phyloP scores from a whole-genome alignment of 2,329 filamentous ascomycete species.

The Monosporascus sp. region DNA sequence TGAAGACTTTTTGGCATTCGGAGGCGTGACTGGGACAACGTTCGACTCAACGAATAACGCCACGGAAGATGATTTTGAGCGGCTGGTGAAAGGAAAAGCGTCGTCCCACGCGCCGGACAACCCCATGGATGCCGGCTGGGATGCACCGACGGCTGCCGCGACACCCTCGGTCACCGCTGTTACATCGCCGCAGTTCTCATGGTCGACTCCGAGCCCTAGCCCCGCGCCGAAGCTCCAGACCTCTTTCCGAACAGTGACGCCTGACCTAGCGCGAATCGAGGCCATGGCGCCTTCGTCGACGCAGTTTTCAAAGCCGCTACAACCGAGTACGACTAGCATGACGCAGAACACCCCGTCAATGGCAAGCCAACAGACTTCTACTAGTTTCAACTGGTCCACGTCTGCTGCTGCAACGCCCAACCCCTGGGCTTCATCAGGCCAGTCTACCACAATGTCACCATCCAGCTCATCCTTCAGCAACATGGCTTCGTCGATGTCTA shows the following conservation, averaged over 20 bases:
- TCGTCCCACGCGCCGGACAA: constrained; percentile 28
- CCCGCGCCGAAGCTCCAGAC: constrained; percentile 31
- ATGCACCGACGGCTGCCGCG: constrained; percentile 26
- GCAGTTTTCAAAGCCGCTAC: constrained; percentile 58
- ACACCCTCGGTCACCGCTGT: constrained; percentile 27
- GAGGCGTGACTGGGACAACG: constrained; percentile 56
- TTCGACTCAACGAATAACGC: constrained; percentile 48
- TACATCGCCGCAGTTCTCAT: constrained; percentile 48
- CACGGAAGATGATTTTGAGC: constrained; percentile 74
- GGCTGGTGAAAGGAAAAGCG: constrained; percentile 74
- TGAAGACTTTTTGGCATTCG: constrained; percentile 68
- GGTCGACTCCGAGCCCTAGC: constrained; percentile 54
- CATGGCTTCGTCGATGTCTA: constrained; percentile 41
- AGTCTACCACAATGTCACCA: constrained; percentile 27
- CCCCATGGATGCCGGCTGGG: constrained; percentile 47
- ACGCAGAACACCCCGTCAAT: constrained; percentile 12
- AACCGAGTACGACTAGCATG: constrained; percentile 30
- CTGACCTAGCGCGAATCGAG: constrained; percentile 51
- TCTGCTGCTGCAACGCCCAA: constrained; percentile 35
- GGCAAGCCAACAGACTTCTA: constrained; percentile 29
- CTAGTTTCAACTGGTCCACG: constrained; percentile 34
- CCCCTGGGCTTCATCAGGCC: constrained; percentile 41
- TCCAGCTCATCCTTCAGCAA: constrained; percentile 30
- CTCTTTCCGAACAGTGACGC: constrained; percentile 52
- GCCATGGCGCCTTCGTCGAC: constrained; percentile 53